Percentiles rank a stretch among this genome's conserved stretches.
These are phyloP conservation scores for Salix suchowensis DNA, from an alignment of 345 rosid genomes.

Conservation along the genomic window DNA sequence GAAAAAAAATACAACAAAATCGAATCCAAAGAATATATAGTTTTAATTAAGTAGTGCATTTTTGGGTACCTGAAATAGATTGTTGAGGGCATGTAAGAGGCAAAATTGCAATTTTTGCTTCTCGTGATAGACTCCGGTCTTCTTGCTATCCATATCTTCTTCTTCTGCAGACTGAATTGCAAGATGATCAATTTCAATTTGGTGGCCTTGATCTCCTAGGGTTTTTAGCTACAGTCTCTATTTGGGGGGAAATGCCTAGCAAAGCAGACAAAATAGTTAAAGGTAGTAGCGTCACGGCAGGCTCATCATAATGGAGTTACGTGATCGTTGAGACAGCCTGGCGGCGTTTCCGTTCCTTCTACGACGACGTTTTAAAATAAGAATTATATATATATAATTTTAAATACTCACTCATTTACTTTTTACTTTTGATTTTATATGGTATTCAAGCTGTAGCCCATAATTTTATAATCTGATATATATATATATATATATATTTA, in stretches of 20 bases:
- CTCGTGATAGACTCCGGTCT: constrained; percentile 63
- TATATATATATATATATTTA: too few species aligned
- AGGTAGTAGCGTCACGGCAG: not conserved
- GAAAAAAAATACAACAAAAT: too few species aligned
- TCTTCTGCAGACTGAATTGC: not conserved
- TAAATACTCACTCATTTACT: not conserved
- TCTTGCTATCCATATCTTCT: constrained; percentile 32
- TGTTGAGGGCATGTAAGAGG: constrained; percentile 84
- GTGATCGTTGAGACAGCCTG: not conserved
- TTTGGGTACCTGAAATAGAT: constrained; percentile 71
- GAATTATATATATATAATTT: not conserved
- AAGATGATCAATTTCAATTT: not conserved
- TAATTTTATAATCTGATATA: too few species aligned
- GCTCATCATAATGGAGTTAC: too few species aligned
- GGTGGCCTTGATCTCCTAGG: not conserved
- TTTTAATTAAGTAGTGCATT: not conserved
- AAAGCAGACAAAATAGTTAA: not conserved
- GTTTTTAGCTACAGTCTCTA: not conserved
- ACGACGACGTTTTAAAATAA: not conserved
- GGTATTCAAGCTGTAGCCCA: too few species aligned
- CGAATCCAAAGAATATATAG: too few species aligned
- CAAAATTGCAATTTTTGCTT: constrained; percentile 77
- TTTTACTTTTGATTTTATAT: not conserved
- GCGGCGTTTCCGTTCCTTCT: not conserved
- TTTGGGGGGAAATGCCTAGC: not conserved